These are phyloP conservation scores for Calonectria hongkongensis DNA, from an alignment of 2,329 filamentous ascomycete genomes.

Conservation along the genomic window DNA sequence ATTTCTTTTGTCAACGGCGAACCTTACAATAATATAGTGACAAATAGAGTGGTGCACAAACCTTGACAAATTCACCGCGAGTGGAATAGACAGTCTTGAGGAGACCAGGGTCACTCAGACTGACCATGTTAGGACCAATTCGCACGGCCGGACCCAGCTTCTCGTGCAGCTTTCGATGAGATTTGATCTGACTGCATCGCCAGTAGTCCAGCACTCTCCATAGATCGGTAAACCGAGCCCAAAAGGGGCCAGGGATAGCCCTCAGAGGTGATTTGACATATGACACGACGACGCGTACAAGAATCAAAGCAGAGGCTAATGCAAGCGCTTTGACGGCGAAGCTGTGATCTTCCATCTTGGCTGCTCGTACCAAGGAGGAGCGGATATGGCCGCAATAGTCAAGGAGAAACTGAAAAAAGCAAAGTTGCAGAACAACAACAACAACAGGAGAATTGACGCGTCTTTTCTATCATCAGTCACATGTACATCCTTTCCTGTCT, in stretches of 20 bases:
- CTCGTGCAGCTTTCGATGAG: constrained; percentile 17
- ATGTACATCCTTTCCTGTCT: not conserved
- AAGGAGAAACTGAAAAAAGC: constrained; percentile 9
- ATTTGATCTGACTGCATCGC: constrained; percentile 28
- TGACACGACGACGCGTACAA: not conserved
- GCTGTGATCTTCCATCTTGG: constrained; percentile 12
- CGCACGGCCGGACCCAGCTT: constrained; percentile 26
- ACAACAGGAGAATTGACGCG: constrained; percentile 4
- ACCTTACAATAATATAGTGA: not conserved
- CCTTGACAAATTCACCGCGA: constrained; percentile 26
- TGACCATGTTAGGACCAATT: constrained; percentile 34
- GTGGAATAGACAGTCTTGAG: constrained; percentile 32
- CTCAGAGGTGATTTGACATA: constrained; percentile 23
- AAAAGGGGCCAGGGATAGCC: constrained; percentile 25
- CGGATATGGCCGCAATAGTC: not conserved
- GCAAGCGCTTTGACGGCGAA: constrained; percentile 25
- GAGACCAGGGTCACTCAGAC: constrained; percentile 26
- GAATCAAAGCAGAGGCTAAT: constrained; percentile 17
- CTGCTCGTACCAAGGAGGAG: not conserved
- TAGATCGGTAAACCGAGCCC: constrained; percentile 24
- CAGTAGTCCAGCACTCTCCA: constrained; percentile 27
- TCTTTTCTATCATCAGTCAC: constrained; percentile 23
- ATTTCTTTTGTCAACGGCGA: constrained; percentile 28
- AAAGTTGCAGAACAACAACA: constrained; percentile 16
- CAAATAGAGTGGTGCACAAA: not conserved